phyloP scores from a whole-genome alignment of 345 rosid genomes.

The Eucalyptus cloeziana region DNA sequence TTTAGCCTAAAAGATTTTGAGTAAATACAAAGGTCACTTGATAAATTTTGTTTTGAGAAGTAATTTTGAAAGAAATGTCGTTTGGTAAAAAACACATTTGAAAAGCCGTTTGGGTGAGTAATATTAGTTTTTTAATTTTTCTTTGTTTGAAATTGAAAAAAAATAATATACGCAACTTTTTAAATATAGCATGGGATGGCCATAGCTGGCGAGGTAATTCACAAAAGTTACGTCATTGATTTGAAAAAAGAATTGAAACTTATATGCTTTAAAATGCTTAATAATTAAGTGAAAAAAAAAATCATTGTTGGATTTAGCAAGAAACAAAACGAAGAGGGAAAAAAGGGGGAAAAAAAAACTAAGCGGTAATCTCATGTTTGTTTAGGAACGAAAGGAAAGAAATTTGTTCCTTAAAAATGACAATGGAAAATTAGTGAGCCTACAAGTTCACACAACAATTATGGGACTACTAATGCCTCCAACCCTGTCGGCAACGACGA shows the following conservation, averaged over 20 bases:
- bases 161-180: too few species aligned
- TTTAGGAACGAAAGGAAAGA: neutral
- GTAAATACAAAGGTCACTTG: too few species aligned
- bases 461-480: neutral
- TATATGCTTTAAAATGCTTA: neutral
- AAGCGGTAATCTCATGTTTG: neutral
- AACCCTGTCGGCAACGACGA: neutral
- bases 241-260: neutral
- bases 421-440: neutral
- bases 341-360: too few species aligned
- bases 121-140: too few species aligned
- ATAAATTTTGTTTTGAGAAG: too few species aligned
- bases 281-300: too few species aligned
- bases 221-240: neutral
- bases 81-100: too few species aligned
- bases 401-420: neutral
- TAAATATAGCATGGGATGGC: too few species aligned
- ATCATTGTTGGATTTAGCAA: neutral
- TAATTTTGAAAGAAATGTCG: too few species aligned
- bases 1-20: too few species aligned
- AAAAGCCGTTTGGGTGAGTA: too few species aligned
- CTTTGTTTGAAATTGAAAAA: too few species aligned
- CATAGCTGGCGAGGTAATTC: neutral
- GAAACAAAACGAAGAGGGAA: neutral
- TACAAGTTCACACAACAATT: neutral